Percentiles rank a stretch among this genome's conserved stretches.
These are phyloP conservation scores for Sicyos baderoa DNA, from an alignment of 306 rosid genomes.

Conservation along the genomic window DNA sequence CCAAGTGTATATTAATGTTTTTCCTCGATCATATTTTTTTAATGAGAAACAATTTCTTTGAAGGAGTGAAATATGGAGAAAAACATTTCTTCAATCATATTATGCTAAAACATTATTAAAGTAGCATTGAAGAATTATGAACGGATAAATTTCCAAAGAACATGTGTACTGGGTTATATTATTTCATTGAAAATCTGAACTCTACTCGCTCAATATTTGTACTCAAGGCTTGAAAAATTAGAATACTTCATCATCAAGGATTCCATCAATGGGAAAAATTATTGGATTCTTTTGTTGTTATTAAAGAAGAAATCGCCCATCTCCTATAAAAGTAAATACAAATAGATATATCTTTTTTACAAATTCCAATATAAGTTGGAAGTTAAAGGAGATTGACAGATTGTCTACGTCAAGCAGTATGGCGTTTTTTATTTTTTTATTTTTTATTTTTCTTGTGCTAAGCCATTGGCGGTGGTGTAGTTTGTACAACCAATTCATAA, in stretches of 20 bases:
- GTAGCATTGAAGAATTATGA: not conserved
- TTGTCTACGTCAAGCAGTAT: not conserved
- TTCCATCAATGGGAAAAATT: not conserved
- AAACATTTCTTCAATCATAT: not conserved
- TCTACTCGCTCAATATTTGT: not conserved
- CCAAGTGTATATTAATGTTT: not conserved
- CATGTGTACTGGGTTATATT: not conserved
- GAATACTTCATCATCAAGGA: too few species aligned
- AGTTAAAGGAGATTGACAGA: not conserved
- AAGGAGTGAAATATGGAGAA: too few species aligned
- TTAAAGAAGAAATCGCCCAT: not conserved
- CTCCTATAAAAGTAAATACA: not conserved
- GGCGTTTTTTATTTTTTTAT: too few species aligned
- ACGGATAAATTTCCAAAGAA: not conserved
- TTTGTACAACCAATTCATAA: conserved; percentile 33
- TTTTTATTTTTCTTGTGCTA: not conserved
- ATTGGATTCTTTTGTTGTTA: not conserved
- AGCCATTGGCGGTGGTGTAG: not conserved
- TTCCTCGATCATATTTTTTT: not conserved
- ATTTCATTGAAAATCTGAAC: not conserved
- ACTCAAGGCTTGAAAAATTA: not conserved
- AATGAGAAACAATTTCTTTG: too few species aligned
- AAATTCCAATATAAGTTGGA: not conserved
- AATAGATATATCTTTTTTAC: not conserved
- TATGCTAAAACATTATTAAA: not conserved